phyloP scores from a whole-genome alignment of 768 basidiomycete species.

The Krasilnikovozyma curviuscula region DNA sequence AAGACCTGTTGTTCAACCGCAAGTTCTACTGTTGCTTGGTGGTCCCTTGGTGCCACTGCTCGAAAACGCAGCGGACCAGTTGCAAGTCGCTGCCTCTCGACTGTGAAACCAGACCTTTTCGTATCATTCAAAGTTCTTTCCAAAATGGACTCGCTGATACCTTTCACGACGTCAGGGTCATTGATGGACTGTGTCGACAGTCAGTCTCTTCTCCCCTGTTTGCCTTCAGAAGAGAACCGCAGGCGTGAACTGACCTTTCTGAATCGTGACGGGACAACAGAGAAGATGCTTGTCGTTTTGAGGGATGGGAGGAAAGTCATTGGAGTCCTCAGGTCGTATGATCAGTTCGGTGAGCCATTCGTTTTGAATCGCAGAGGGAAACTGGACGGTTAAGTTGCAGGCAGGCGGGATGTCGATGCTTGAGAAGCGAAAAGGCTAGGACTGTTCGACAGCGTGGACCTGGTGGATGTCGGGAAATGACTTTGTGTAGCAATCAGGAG shows the following conservation, averaged over 20 bases:
- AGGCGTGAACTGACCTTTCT: not conserved
- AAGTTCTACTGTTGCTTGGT: too few relatives aligned
- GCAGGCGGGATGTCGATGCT: too few relatives aligned
- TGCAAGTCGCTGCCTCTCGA: too few relatives aligned
- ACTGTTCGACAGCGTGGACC: too few relatives aligned
- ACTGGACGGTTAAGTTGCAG: not conserved
- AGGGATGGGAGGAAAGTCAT: conserved; percentile 91
- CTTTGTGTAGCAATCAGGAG: too few relatives aligned
- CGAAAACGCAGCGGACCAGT: too few relatives aligned
- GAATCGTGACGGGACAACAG: conserved; percentile 30
- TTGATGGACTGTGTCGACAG: conserved; percentile 99
- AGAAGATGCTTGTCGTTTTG: conserved; percentile 95
- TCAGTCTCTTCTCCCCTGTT: conserved; percentile 35
- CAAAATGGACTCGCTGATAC: conserved; percentile 81
- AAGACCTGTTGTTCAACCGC: too few relatives aligned
- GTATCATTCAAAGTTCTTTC: too few relatives aligned
- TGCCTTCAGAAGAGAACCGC: not conserved
- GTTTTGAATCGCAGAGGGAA: not conserved
- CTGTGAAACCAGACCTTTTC: too few relatives aligned
- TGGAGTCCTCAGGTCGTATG: conserved; percentile 88
- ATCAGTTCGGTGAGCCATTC: conserved; percentile 70
- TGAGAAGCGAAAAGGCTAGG: not conserved
- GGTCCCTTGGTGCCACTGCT: too few relatives aligned
- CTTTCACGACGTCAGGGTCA: conserved; percentile 96
- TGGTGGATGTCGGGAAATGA: too few relatives aligned